phyloP scores from a whole-genome alignment of 805 yeast genomes.

The Candida caryicola region DNA sequence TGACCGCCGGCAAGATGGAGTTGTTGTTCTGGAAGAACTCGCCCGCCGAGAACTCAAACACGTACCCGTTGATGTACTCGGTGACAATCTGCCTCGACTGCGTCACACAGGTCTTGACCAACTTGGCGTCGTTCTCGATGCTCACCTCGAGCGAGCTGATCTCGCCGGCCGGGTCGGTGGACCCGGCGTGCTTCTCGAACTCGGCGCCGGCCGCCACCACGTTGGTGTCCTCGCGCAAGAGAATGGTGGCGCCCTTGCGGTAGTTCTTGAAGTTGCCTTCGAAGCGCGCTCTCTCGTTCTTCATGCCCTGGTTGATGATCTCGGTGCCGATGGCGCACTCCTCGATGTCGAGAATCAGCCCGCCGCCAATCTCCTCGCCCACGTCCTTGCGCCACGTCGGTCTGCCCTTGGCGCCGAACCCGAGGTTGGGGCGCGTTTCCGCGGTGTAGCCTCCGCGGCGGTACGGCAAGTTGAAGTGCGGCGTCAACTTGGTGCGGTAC shows the following conservation, averaged over 20 bases:
- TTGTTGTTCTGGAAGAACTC: constrained; percentile 96
- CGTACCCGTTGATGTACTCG: constrained; percentile 70
- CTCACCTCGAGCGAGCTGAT: constrained; percentile 27
- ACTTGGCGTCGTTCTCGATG: constrained; percentile 19
- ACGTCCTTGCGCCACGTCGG: constrained; percentile 59
- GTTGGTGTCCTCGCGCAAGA: constrained; percentile 75
- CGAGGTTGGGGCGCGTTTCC: constrained; percentile 63
- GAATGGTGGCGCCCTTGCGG: constrained; percentile 82
- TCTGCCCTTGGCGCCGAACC: constrained; percentile 85
- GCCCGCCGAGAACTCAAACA: constrained; percentile 88
- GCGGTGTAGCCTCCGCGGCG: constrained; percentile 29
- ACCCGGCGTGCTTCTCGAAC: constrained; percentile 37
- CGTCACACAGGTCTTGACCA: constrained; percentile 73
- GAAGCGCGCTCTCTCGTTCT: constrained; percentile 61
- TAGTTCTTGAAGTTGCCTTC: constrained; percentile 43
- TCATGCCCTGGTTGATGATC: constrained; percentile 71
- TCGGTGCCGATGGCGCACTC: constrained; percentile 89
- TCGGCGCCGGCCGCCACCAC: constrained; percentile 27
- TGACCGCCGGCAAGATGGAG: constrained; percentile 80
- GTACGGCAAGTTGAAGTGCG: constrained; percentile 85
- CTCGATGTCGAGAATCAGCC: constrained; percentile 80
- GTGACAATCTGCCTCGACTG: constrained; percentile 74
- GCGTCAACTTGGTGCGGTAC: constrained; percentile 92
- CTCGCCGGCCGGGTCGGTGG: constrained; percentile 37
- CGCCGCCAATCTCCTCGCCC: constrained; percentile 50